Base-by-base conservation (phyloP, 306 rosid genomes). In the Quercus variabilis region DNA sequence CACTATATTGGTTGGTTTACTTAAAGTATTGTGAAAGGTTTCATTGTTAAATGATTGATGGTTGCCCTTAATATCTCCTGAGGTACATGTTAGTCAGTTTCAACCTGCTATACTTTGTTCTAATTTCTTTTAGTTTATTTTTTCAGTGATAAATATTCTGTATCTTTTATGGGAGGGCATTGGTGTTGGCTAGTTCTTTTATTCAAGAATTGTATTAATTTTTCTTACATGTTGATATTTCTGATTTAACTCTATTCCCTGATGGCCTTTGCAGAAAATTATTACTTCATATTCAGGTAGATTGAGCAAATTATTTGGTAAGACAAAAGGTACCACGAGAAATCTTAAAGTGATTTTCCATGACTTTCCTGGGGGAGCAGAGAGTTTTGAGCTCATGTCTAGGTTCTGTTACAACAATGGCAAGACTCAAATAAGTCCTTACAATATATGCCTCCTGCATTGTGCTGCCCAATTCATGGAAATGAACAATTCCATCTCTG, bases 321-420 rank as follows among this genome's bases (percentile, higher is more conserved):
- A 85, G 85, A 87, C 94, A 26, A 86, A 83, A 79, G 87, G 82
- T 74, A 59, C 62, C 75, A 73, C 76, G 3, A 74, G 85, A 52
- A 89, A 84, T 80, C 89, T 89, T 54, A 95, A 90, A 89, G 84
- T 95, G 25, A 89, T 95, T 78, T 89, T 93, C 82, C 93, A 95
- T 28, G 97, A 93, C 85, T 95, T 95, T 84, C 99, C 99, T 5
- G 98, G 99, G 25, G 98, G 98, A 18, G 91, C 96, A 6, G 92
- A 90, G 88, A 85, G 93, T 74, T 95, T 95, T 77, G 98, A 93
- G 91, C 90, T 93, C 25, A 74, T 93, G 75, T 81, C 83, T 74
- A 90, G 87, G 87, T 91, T 92, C 83, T 95, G 98, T 87, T 90
- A 95, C 57, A 85, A 83, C 83, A 84, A 80, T 79, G 96, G 94